Base-by-base conservation (phyloP, 768 basidiomycete species). In the Boletus bicolor region DNA sequence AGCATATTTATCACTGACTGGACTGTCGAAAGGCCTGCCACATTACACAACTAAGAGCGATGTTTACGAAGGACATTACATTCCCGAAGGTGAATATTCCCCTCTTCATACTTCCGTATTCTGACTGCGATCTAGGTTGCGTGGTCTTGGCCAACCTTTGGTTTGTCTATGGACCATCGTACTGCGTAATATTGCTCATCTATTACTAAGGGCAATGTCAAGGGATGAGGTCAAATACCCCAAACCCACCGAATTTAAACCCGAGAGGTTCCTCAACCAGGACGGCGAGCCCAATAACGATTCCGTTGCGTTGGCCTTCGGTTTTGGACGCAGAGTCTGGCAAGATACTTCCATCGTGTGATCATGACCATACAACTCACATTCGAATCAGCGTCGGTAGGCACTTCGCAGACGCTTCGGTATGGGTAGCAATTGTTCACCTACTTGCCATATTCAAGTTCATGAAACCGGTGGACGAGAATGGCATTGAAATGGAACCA, bases 391-490 rank as follows among this genome's bases (percentile, higher is more conserved):
- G 68, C n/a, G 62, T 61, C n/a, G 69, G 71, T 12, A 60, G 57
- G 39, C 53, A 70, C 57, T 72, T 70, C 30, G 69, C 69, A 21
- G 67, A 70, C 7, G 67, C 71, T 12, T 70, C 69, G 39, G 24
- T 70, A n/a, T 70, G 69, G 69, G 61, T 71, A 47, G 71, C 67
- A 17, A 57, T 70, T 5, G 69, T 57, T 9, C 69, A 70, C 51
- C 59, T 70, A 17, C 67, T 72, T 38, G 42, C 68, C 49, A 37
- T 49, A n/a, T 70, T 72, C 50, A 66, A 60, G 34, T 71, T 72
- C 38, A 59, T 54, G 71, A 72, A 60, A 54, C 62, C 51, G 24
- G 39, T 69, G 54, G 62, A 72, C 38, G 54, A 60, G 21, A 54
- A 67, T 30, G 71, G 71, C 4, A 41, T 32, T 19, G 71, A 72